Conservation (phyloP, 495 filamentous ascomycete species). For the Aspergillus funiculosus region DNA sequence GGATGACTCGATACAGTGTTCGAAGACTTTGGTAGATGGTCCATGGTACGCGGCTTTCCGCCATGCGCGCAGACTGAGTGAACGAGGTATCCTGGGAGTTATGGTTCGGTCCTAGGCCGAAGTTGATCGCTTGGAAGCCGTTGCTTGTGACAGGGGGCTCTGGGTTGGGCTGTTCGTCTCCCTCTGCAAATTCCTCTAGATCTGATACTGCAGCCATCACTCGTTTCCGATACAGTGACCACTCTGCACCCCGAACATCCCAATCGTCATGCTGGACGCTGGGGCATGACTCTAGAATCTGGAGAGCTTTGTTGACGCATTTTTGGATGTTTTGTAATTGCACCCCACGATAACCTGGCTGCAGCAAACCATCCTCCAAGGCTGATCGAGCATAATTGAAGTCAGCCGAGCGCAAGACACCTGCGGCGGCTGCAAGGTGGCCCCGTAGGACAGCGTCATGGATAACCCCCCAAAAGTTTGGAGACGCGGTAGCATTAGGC, state of each 20-base stretch:
- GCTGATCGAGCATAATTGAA: slow-evolving; percentile 65
- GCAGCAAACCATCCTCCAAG: slow-evolving; percentile 49
- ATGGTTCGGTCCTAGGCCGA: slow-evolving; percentile 41
- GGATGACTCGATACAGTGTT: slow-evolving; percentile 66
- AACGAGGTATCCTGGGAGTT: slow-evolving; percentile 32
- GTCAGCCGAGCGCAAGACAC: slow-evolving; percentile 61
- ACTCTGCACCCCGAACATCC: slow-evolving; percentile 69
- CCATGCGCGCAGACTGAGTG: slow-evolving; percentile 61
- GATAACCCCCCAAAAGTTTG: slow-evolving; percentile 74
- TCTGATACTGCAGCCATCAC: slow-evolving; percentile 59
- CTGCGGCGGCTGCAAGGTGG: slow-evolving; percentile 54
- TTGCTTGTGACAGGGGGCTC: slow-evolving; percentile 29
- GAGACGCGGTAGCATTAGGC: slow-evolving; percentile 66
- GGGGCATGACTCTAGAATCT: slow-evolving; percentile 66
- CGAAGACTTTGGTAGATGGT: slow-evolving; percentile 74
- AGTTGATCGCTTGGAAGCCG: slow-evolving; percentile 47
- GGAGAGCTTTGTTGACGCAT: slow-evolving; percentile 58
- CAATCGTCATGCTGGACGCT: slow-evolving; percentile 57
- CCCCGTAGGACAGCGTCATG: slow-evolving; percentile 65
- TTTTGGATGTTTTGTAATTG: slow-evolving; percentile 67
- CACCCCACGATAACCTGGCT: slow-evolving; percentile 60
- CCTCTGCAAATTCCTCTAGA: slow-evolving; percentile 69
- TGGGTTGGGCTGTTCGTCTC: slow-evolving; percentile 44
- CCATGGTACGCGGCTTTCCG: slow-evolving; percentile 80
- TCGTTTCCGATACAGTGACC: slow-evolving; percentile 69